These are phyloP conservation scores for Irpex rosettiformis DNA, from an alignment of 1,284 basidiomycete genomes.

Conservation along the genomic window DNA sequence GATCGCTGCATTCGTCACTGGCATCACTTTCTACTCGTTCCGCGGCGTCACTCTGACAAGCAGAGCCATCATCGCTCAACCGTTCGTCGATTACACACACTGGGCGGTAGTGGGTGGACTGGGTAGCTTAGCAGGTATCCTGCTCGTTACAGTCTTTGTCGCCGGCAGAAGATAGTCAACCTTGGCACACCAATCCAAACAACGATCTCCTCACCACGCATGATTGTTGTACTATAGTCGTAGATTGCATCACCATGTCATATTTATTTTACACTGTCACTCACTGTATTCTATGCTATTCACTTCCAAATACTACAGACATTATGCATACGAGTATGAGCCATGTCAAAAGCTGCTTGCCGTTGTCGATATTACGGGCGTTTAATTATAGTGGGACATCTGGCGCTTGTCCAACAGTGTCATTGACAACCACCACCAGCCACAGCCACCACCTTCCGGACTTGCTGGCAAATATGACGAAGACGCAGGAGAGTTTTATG, in stretches of 20 bases:
- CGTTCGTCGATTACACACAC: constrained; percentile 54
- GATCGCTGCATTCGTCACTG: constrained; percentile 61
- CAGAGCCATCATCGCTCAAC: constrained; percentile 33
- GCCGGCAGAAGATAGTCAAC: constrained; percentile 32
- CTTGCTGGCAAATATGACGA: constrained; percentile 1
- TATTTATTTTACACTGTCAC: neutral
- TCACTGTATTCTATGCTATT: neutral
- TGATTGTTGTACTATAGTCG: neutral
- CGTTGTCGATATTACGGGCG: too few species aligned
- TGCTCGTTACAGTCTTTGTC: constrained; percentile 50
- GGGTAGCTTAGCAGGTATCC: constrained; percentile 58
- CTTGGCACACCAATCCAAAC: too few species aligned
- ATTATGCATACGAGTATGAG: too few species aligned
- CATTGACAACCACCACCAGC: constrained; percentile 2
- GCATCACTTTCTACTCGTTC: constrained; percentile 63
- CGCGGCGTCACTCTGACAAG: constrained; percentile 40
- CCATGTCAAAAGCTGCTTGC: too few species aligned
- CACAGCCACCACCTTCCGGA: neutral
- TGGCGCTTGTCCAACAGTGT: neutral
- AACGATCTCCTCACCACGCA: neutral
- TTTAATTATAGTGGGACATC: neutral
- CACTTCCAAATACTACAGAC: too few species aligned
- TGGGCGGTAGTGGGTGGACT: constrained; percentile 62
- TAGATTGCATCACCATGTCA: neutral
- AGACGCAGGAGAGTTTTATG: constrained; percentile 15